Percentiles rank a stretch among this genome's conserved stretches.
Conservation (phyloP, 805 yeast species). For the Candida argentea region DNA sequence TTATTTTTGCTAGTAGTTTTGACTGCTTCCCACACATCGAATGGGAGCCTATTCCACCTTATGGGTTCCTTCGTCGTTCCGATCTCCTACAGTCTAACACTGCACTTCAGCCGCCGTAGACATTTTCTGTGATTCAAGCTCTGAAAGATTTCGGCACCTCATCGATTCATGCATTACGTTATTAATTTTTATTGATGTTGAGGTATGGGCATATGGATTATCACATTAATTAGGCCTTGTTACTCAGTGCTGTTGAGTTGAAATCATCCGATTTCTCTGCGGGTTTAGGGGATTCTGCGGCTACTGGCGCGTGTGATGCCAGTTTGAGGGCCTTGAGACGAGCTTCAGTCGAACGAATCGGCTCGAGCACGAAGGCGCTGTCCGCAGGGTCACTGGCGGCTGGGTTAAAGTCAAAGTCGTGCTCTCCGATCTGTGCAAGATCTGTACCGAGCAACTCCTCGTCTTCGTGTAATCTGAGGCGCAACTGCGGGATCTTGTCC, state of each 20-base stretch:
- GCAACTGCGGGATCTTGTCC: conserved; percentile 73
- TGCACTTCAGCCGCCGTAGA: no score
- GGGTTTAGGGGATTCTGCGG: conserved; percentile 2
- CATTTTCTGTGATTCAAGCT: no score
- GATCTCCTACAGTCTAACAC: no score
- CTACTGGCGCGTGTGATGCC: conserved; percentile 9
- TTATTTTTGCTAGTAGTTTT: no score
- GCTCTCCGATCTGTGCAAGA: conserved; percentile 84
- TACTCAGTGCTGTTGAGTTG: conserved; percentile 3
- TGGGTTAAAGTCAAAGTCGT: conserved; percentile 57
- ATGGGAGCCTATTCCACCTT: no score
- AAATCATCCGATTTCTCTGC: conserved; percentile 4
- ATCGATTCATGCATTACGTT: no score
- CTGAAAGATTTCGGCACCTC: no score
- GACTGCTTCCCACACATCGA: no score
- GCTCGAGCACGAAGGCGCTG: conserved; percentile 60
- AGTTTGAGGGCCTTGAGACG: conserved; percentile 24
- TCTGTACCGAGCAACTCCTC: conserved; percentile 88
- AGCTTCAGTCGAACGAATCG: conserved; percentile 53
- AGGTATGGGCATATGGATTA: no score
- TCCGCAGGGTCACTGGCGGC: conserved; percentile 11
- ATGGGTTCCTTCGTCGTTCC: no score
- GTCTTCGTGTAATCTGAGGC: conserved; percentile 74
- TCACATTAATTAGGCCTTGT: conserved; percentile 11
- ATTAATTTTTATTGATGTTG: no score